Percentiles rank a stretch among this genome's conserved stretches.
Conservation (phyloP, 768 basidiomycete species). For the Naganishia vishniacii region DNA sequence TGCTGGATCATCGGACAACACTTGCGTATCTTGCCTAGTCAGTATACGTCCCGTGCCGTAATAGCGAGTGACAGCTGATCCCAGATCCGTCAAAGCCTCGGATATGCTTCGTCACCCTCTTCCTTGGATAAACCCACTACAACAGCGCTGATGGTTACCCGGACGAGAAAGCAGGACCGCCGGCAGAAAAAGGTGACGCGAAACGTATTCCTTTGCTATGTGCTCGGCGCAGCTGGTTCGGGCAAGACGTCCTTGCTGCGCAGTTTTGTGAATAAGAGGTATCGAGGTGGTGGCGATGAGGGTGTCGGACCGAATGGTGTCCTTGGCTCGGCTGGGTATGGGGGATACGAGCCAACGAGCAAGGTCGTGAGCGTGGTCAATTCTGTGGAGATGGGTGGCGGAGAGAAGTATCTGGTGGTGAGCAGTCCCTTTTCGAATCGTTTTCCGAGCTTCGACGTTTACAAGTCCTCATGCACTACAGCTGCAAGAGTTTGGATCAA, state of each 20-base stretch:
- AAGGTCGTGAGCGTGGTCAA: conserved; percentile 89
- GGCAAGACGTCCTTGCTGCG: conserved; percentile 86
- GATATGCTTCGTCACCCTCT: conserved; percentile 59
- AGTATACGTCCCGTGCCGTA: conserved; percentile 11
- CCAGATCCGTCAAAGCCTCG: conserved; percentile 52
- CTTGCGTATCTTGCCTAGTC: conserved; percentile 85
- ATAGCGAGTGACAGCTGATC: not conserved
- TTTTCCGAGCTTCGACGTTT: too few species aligned
- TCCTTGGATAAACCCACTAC: conserved; percentile 53
- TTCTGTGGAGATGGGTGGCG: conserved; percentile 85
- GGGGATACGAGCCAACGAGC: conserved; percentile 74
- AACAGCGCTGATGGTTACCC: conserved; percentile 74
- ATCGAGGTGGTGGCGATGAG: conserved; percentile 52
- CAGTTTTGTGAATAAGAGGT: conserved; percentile 78
- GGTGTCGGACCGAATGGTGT: not conserved
- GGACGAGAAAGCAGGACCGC: conserved; percentile 75
- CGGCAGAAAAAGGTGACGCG: conserved; percentile 79
- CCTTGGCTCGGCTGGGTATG: not conserved
- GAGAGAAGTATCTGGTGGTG: conserved; percentile 93
- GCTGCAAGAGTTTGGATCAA: conserved; percentile 96
- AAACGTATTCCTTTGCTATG: conserved; percentile 87
- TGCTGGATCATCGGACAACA: conserved; percentile 86
- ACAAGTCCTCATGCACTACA: conserved; percentile 40
- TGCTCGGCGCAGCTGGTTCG: conserved; percentile 90
- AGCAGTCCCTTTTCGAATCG: too few species aligned